Percentiles rank a stretch among this genome's conserved stretches.
Evolutionary conservation across 2,329 filamentous ascomycete genomes (phyloP).

Genomic region (Ophiostoma fasciatum): DNA sequence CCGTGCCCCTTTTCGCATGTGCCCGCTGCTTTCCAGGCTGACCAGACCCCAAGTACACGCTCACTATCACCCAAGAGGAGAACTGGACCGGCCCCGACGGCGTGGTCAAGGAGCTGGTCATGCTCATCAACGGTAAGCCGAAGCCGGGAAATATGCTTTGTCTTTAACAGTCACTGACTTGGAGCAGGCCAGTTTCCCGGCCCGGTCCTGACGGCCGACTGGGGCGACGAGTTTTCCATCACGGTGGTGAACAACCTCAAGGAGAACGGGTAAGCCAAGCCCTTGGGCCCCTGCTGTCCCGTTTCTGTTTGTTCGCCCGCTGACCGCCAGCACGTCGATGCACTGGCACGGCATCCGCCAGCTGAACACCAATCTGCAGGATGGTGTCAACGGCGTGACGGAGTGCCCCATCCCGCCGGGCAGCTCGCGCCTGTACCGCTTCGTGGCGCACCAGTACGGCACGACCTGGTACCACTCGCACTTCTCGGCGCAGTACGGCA

Average conservation of each 20-base stretch:
- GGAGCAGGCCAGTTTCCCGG: conserved; percentile 7
- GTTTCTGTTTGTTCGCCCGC: neutral
- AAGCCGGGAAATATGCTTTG: too few relatives aligned
- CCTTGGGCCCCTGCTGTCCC: too few relatives aligned
- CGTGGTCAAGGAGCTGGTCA: conserved; percentile 5
- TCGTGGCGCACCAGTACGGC: conserved; percentile 22
- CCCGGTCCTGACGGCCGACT: conserved; percentile 11
- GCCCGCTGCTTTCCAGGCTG: neutral
- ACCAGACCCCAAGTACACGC: conserved; percentile 7
- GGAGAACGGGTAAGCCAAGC: conserved; percentile 12
- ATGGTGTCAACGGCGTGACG: conserved; percentile 20
- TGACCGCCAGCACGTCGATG: conserved; percentile 16
- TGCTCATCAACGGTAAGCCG: conserved; percentile 14
- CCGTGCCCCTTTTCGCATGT: neutral
- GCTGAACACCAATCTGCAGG: conserved; percentile 17
- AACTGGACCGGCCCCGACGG: conserved; percentile 12
- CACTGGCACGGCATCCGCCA: conserved; percentile 23
- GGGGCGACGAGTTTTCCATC: conserved; percentile 10
- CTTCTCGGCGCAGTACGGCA: conserved; percentile 30
- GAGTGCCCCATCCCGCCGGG: too few relatives aligned
- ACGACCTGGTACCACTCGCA: conserved; percentile 33
- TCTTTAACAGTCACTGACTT: too few relatives aligned
- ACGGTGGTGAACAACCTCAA: conserved; percentile 12
- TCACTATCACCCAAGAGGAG: conserved; percentile 6
- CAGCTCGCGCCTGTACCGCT: too few relatives aligned